Evolutionary conservation across 1,284 basidiomycete species (phyloP), one percentile per base, ranked within the genome.

Genomic region (Amylostereum areolatum): DNA sequence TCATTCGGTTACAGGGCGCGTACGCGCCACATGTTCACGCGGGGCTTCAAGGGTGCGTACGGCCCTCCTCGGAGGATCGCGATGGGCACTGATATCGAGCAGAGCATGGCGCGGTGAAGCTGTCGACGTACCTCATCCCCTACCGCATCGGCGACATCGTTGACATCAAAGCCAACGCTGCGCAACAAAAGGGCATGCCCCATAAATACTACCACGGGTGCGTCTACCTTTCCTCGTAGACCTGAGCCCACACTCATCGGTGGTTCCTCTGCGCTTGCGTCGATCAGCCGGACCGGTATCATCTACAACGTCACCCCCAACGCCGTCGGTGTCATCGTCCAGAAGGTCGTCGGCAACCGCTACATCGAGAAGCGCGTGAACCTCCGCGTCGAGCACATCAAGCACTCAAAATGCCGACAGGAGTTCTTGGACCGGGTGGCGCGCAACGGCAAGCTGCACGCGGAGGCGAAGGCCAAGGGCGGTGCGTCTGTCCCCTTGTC

Each of bases 331-430:
- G 91, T 99, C 55, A 95, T 99, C 70, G 85, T 96, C 62, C 88
- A 97, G 90, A 99, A 99, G 77, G 81, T 97, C 62, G 95, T 99
- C 63, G 96, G 96, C 63, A 96, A 96, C 80, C 92, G 96, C 62
- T 98, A 97, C 86, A 77, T 99, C 50, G 95, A 99, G 81, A 99
- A 99, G 83, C 91, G 96, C 54, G 96, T 99, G 70, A 99, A 98
- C 87, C 76, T 99, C 73, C 92, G 97, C 57, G 80, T 97, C 63
- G 96, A 99, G 81, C 97, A 99, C 81, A 79, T 99, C 74, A 84
- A 78, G 65, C 97, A 99, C 85, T 98, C 96, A 62, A 95, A 94
- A 75, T 99, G 96, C 75, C 86, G 97, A 67, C 89, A 97, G 74
- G 95, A 98, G 74, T 99, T 99, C 80, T 74, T 99, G 65, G 89